Conservation (phyloP, 2,329 filamentous ascomycete species). For the Curvularia sp. region DNA sequence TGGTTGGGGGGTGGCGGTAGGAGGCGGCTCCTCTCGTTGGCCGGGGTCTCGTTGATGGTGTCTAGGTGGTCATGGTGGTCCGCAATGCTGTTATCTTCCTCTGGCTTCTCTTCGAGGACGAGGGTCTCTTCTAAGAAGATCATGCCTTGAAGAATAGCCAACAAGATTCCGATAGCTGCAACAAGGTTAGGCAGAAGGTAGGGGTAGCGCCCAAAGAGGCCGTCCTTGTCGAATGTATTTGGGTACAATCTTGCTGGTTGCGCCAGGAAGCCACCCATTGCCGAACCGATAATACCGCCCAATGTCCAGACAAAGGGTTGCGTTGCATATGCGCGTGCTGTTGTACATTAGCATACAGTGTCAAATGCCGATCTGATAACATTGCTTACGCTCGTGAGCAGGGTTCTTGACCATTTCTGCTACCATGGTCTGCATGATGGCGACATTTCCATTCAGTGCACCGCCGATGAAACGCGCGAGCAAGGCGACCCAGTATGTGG, state of each 20-base stretch:
- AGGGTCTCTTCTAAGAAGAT: slow-evolving; percentile 81
- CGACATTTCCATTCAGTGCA: slow-evolving; percentile 88
- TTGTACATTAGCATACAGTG: slow-evolving; percentile 15
- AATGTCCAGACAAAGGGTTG: slow-evolving; percentile 96
- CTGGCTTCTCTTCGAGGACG: slow-evolving; percentile 40
- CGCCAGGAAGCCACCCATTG: slow-evolving; percentile 86
- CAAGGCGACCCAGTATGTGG: slow-evolving; percentile 84
- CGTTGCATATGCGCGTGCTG: slow-evolving; percentile 83
- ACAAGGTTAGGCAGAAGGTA: slow-evolving; percentile 90
- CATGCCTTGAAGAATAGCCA: slow-evolving; percentile 81
- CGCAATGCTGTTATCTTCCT: slow-evolving; percentile 45
- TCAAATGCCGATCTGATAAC: not conserved
- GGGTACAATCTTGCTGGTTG: slow-evolving; percentile 79
- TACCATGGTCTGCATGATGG: slow-evolving; percentile 90
- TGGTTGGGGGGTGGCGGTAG: slow-evolving; percentile 54
- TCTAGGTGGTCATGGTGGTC: slow-evolving; percentile 65
- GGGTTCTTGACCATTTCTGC: slow-evolving; percentile 87
- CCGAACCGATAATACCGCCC: slow-evolving; percentile 84
- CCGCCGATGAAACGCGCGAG: slow-evolving; percentile 78
- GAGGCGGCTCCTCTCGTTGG: slow-evolving; percentile 70
- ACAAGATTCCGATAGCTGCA: slow-evolving; percentile 75
- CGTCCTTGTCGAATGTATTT: slow-evolving; percentile 68
- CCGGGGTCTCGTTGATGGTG: slow-evolving; percentile 70
- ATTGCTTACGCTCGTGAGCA: slow-evolving; percentile 81
- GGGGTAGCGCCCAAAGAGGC: slow-evolving; percentile 78